Evolutionary conservation across 2,329 filamentous ascomycete species (phyloP).

Genomic region (Fusarium beomiforme): DNA sequence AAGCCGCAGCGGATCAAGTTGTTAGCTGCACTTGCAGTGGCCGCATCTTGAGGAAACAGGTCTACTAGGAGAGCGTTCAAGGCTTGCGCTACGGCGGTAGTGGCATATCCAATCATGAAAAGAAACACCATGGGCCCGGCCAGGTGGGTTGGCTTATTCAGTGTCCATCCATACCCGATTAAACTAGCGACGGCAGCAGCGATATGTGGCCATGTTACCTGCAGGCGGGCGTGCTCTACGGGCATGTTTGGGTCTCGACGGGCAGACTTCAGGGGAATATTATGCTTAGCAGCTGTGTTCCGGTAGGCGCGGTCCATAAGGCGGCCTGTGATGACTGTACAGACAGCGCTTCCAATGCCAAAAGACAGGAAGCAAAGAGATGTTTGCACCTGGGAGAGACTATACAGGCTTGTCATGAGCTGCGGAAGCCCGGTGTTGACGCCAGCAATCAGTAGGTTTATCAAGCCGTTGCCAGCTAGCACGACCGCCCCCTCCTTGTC

Average conservation of each 20-base stretch:
- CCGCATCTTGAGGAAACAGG: neutral
- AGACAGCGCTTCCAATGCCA: neutral
- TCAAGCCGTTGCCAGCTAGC: accelerated
- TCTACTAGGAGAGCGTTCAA: neutral
- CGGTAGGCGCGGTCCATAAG: neutral
- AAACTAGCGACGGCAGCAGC: neutral
- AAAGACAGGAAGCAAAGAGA: neutral
- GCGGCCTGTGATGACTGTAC: neutral
- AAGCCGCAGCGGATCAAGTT: neutral
- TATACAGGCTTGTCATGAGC: neutral
- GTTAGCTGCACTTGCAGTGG: neutral
- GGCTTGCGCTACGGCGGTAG: neutral
- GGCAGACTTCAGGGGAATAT: neutral
- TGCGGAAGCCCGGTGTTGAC: neutral
- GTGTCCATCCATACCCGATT: neutral
- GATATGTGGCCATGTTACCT: neutral
- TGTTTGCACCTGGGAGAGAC: neutral
- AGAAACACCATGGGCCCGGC: neutral
- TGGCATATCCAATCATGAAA: neutral
- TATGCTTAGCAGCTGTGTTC: neutral
- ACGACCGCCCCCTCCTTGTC: neutral
- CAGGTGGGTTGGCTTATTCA: neutral
- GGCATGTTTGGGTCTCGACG: neutral
- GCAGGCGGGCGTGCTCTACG: neutral
- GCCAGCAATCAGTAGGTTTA: neutral